Evolutionary conservation across 331 rosid genomes (phyloP).

Genomic region (Quercus tomentella): DNA sequence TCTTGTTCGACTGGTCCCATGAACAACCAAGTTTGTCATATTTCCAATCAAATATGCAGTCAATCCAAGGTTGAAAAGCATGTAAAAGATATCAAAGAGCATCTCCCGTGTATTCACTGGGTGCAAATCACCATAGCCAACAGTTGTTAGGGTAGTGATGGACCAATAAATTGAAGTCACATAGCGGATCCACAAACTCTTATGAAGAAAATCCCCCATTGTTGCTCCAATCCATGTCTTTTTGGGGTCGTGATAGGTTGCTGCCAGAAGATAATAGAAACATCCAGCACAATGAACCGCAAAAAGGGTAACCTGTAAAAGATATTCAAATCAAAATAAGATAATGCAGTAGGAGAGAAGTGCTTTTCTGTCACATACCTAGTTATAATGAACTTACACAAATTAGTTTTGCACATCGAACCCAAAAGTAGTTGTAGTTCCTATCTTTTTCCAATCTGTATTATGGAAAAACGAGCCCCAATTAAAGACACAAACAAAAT

Average conservation of each 20-base stretch:
- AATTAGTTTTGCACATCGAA: slow-evolving; percentile 90
- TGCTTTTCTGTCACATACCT: neutral
- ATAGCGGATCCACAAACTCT: slow-evolving; percentile 71
- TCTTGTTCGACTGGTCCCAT: slow-evolving; percentile 88
- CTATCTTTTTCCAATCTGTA: slow-evolving; percentile 87
- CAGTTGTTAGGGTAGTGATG: slow-evolving; percentile 87
- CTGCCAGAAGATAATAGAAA: slow-evolving; percentile 89
- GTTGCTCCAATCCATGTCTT: slow-evolving; percentile 79
- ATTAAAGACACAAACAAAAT: neutral
- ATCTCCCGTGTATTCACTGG: slow-evolving; percentile 92
- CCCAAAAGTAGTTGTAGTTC: slow-evolving; percentile 88
- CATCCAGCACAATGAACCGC: slow-evolving; percentile 95
- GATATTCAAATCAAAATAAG: slow-evolving; percentile 4
- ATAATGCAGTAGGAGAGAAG: neutral
- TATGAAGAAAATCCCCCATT: slow-evolving; percentile 42
- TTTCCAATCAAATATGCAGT: slow-evolving; percentile 96
- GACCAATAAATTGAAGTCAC: slow-evolving; percentile 92
- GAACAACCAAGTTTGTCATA: slow-evolving; percentile 98
- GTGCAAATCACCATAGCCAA: slow-evolving; percentile 95
- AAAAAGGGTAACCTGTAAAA: slow-evolving; percentile 78
- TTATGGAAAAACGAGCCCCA: neutral
- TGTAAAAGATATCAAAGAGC: slow-evolving; percentile 85
- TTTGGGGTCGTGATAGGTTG: slow-evolving; percentile 62
- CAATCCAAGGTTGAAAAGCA: slow-evolving; percentile 91
- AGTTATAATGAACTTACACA: slow-evolving; percentile 51